Base-by-base conservation (phyloP, 805 yeast genomes). In the Yamadazyma laniorum region DNA sequence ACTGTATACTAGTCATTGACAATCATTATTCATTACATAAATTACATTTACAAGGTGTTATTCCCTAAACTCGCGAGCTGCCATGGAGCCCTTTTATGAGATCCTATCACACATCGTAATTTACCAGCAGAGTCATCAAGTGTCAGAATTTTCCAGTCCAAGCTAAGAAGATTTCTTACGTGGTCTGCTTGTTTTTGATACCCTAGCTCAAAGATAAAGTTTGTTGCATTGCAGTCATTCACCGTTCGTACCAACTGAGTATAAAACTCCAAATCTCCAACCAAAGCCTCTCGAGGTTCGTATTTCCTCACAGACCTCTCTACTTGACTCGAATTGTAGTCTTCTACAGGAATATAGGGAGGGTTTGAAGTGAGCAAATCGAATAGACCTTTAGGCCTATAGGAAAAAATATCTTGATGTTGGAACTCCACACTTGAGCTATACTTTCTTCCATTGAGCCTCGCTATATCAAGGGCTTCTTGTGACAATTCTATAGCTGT, bases 281-380 rank as follows among this genome's bases (percentile, higher is more conserved):
- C 59, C n/a, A 91, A 65, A 0, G 98, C 98, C 13, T 77, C 54
- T 18, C 55, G 50, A 0, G 99, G 98, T 60, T 91, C 99, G 57
- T 74, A 82, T 9, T 59, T 27, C 27, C 73, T 62, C 0, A 91
- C 98, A 0, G 95, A 83, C 31, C 51, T 55, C 40, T 79, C 84
- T 0, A 80, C 76, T 3, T 77, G 79, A 1, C 72, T 59, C 3
- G 58, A 50, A 7, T 44, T 44, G 50, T 74, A 74, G 33, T 80
- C 79, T 0, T 45, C 32, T 2, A 21, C 6, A 0, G 86, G 78
- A 5, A 90, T 81, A 53, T 91, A 91, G 0, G 99, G 99, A 1
- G 99, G 99, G 50, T 91, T 91, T n/a, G 95, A 77, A 0, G 82
- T 73, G 1, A 93, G 53, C 3, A 91, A 37, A 42, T 82, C 84